phyloP scores from a whole-genome alignment of 2,329 filamentous ascomycete species.

The Neocatenulostroma microsporum region DNA sequence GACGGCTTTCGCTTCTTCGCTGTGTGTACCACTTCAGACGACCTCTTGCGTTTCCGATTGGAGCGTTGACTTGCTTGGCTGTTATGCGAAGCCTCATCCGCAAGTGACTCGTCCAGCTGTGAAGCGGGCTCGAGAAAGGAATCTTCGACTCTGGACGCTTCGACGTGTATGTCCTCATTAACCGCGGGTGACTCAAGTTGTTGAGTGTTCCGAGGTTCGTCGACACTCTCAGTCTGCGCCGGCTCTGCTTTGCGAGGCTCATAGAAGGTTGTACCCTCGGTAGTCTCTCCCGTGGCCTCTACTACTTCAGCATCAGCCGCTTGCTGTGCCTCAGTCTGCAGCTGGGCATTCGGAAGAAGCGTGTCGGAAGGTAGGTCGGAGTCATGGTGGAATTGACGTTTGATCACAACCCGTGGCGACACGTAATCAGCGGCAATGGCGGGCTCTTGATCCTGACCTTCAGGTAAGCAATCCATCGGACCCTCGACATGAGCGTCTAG shows the following conservation, averaged over 20 bases:
- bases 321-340: slow-evolving; percentile 20
- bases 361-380: slow-evolving; percentile 22
- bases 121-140: slow-evolving; percentile 26
- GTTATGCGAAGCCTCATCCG: background rate
- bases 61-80: slow-evolving; percentile 9
- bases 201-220: background rate
- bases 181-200: slow-evolving; percentile 5
- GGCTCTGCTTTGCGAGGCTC: no score
- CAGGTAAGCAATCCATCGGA: no score
- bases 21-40: slow-evolving; percentile 7
- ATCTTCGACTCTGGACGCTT: slow-evolving; percentile 29
- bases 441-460: no score
- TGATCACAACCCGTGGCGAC: no score
- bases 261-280: slow-evolving; percentile 3
- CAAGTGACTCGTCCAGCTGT: background rate
- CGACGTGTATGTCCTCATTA: slow-evolving; percentile 3
- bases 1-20: slow-evolving; percentile 26
- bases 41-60: slow-evolving; percentile 24
- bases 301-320: slow-evolving; percentile 6
- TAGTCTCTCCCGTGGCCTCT: background rate
- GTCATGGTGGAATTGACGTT: no score
- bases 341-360: slow-evolving; percentile 17
- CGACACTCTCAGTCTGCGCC: slow-evolving; percentile 3
- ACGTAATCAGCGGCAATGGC: no score
- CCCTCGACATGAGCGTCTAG: no score